Evolutionary conservation across 176 grass and related monocot genomes (phyloP), one percentile per base, ranked within the genome.

Genomic region (Chloris gayana): DNA sequence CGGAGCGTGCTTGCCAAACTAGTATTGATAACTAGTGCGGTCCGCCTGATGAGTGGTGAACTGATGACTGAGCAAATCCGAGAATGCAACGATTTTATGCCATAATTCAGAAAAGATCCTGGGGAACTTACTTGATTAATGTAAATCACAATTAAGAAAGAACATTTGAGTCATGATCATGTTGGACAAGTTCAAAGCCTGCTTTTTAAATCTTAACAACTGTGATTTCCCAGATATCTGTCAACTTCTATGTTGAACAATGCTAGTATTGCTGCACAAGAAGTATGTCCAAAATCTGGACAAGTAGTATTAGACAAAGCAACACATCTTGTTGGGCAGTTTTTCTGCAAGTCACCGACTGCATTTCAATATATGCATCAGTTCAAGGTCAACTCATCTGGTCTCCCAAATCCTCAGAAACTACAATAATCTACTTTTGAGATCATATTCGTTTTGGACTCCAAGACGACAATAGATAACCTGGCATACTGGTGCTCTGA

Each of bases 401-500:
- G n/a, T n/a, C n/a, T n/a, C n/a, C n/a, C n/a, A n/a, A n/a, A n/a
- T n/a, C n/a, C n/a, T n/a, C n/a, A n/a, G n/a, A n/a, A n/a, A n/a
- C n/a, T n/a, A n/a, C n/a, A n/a, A n/a, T n/a, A n/a, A n/a, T n/a
- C n/a, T n/a, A n/a, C n/a, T n/a, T n/a, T n/a, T n/a, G n/a, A n/a
- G n/a, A n/a, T n/a, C n/a, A n/a, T n/a, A n/a, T n/a, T n/a, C n/a
- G n/a, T n/a, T n/a, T n/a, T n/a, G n/a, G n/a, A n/a, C n/a, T n/a
- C n/a, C n/a, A n/a, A n/a, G n/a, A n/a, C n/a, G n/a, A n/a, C n/a
- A n/a, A n/a, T n/a, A n/a, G n/a, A n/a, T n/a, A n/a, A n/a, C n/a
- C n/a, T n/a, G n/a, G n/a, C n/a, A n/a, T n/a, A n/a, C n/a, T 50
- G 59, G 59, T 83, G 18, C 80, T 77, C 57, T 83, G 80, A 57